Evolutionary conservation across 345 rosid genomes (phyloP).

Genomic region (Aquilaria malaccensis): DNA sequence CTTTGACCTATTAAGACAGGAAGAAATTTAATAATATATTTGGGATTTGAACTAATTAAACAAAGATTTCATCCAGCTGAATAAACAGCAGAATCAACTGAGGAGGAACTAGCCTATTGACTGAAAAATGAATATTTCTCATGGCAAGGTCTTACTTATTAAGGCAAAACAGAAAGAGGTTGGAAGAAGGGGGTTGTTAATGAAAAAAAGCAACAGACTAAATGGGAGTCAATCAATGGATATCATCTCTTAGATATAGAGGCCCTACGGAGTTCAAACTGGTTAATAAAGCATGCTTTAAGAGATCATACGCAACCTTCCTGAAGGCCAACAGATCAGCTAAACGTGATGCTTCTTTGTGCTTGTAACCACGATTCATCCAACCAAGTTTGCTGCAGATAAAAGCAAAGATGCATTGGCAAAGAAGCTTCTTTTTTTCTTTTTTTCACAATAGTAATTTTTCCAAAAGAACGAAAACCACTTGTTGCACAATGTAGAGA

Average conservation of each 20-base stretch:
- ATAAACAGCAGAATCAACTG: too few relatives aligned
- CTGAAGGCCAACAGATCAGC: slow-evolving; percentile 95
- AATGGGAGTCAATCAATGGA: not conserved
- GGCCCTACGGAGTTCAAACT: too few relatives aligned
- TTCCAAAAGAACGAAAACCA: not conserved
- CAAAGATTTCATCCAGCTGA: too few relatives aligned
- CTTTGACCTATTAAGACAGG: slow-evolving; percentile 54
- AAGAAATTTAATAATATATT: slow-evolving; percentile 1
- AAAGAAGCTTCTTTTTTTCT: too few relatives aligned
- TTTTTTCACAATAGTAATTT: not conserved
- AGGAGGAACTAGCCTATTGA: too few relatives aligned
- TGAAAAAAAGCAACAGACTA: not conserved
- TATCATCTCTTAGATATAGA: too few relatives aligned
- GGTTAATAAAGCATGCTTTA: not conserved
- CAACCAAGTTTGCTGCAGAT: slow-evolving; percentile 70
- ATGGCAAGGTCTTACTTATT: not conserved
- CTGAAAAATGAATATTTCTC: not conserved
- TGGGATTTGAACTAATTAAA: not conserved
- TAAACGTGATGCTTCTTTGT: slow-evolving; percentile 66
- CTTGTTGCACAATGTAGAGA: not conserved
- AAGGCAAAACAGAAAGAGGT: not conserved
- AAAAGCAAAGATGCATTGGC: too few relatives aligned
- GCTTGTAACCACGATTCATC: slow-evolving; percentile 86
- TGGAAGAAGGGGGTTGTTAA: too few relatives aligned
- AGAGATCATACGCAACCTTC: slow-evolving; percentile 42